These are phyloP conservation scores for Diaporthe citri DNA, from an alignment of 2,329 filamentous ascomycete genomes.

Conservation along the genomic window DNA sequence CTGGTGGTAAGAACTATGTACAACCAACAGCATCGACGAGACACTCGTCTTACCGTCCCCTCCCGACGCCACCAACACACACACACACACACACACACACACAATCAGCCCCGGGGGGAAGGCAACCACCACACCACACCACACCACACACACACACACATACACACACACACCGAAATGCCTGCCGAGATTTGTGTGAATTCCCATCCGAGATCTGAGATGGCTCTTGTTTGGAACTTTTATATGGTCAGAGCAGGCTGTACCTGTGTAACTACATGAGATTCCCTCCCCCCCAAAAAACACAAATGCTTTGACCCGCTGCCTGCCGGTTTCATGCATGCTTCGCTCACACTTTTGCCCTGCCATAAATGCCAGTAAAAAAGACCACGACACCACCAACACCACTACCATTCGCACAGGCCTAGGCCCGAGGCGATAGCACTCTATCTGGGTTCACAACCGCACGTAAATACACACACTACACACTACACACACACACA, in stretches of 20 bases:
- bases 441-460: conserved; percentile 5
- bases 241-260: conserved; percentile 5
- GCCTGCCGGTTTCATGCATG: conserved; percentile 35
- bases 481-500: neutral
- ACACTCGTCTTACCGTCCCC: conserved; percentile 18
- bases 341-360: conserved; percentile 31
- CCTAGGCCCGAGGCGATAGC: conserved; percentile 4
- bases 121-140: conserved; percentile 1
- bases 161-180: neutral
- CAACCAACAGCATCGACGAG: conserved; percentile 23
- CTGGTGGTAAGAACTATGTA: conserved; percentile 38
- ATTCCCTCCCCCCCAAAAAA: neutral
- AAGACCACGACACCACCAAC: conserved; percentile 8
- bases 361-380: conserved; percentile 12
- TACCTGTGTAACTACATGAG: conserved; percentile 8
- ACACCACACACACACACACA: too few species aligned
- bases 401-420: neutral
- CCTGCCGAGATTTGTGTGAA: conserved; percentile 21
- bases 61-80: neutral
- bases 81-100: neutral
- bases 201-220: conserved; percentile 25
- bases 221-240: conserved; percentile 11
- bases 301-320: conserved; percentile 25
- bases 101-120: neutral
- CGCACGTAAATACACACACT: neutral